Evolutionary conservation across 495 filamentous ascomycete species (phyloP), one percentile per base, ranked within the genome.

Genomic region (Xylaria palmicola): DNA sequence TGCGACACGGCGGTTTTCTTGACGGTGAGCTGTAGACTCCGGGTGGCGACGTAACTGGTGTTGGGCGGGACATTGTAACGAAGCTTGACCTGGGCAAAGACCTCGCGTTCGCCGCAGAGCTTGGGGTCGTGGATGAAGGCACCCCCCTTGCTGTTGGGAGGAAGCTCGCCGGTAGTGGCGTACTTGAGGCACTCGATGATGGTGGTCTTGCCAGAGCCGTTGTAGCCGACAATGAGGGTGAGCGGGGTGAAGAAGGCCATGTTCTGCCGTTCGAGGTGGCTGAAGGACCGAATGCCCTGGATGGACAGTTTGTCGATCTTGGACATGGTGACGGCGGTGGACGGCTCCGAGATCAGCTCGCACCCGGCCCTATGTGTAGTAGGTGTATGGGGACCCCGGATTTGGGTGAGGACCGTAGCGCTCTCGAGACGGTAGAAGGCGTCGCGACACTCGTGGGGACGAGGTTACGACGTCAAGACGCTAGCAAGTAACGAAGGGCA

Each of bases 111-210:
- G 44, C 90, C 89, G 59, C 82, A 90, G 55, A 97, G 82, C 85
- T 92, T 93, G 9, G 95, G 94, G 64, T 98, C 94, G 72, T 98
- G 93, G 56, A 98, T 92, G 71, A 98, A 98, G 49, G 95, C 93
- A 29, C 93, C 94, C 37, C 91, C 89, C 70, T 89, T 92, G 79
- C 89, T 94, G 77, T 97, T 97, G 27, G 93, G 92, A 24, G 94
- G 94, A 2, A 96, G 82, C 62, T 96, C 89, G 52, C 94, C 94
- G 12, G 92, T 97, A 32, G 95, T 97, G 44, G 89, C 93, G 88
- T 96, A 98, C 71, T 97, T 97, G 66, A 98, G 91, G 70, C 94
- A 97, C 73, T 98, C 94, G 76, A 98, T 98, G 72, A 98, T 96
- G 45, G 95, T 98, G 84, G 94, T 98, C 77, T 98, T 98, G 43